Conservation (phyloP, 1,284 basidiomycete genomes). For the Exsudoporus floridanus region DNA sequence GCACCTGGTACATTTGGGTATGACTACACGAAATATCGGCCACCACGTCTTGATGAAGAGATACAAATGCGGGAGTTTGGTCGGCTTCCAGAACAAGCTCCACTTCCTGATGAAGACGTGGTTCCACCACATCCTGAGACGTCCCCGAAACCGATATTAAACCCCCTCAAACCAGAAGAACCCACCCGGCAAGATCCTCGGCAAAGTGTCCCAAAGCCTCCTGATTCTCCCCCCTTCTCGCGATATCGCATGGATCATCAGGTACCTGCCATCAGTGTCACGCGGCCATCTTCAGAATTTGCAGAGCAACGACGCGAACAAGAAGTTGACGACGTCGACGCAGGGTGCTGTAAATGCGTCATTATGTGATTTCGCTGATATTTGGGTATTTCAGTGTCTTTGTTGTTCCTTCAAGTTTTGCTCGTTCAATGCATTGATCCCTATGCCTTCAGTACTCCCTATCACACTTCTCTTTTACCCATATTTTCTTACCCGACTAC, state of each 20-base stretch:
- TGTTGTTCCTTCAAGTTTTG: constrained; percentile 23
- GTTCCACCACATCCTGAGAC: constrained; percentile 17
- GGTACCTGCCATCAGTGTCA: constrained; percentile 31
- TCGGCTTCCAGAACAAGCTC: constrained; percentile 26
- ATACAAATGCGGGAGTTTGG: constrained; percentile 70
- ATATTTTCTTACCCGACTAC: constrained; percentile 1
- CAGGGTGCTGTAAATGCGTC: constrained; percentile 61
- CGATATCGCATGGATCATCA: constrained; percentile 37
- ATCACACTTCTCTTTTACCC: constrained; percentile 8
- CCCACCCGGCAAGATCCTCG: constrained; percentile 30
- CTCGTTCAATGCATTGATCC: constrained; percentile 27
- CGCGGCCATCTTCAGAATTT: constrained; percentile 25
- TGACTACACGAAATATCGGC: constrained; percentile 64
- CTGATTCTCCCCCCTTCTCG: constrained; percentile 60
- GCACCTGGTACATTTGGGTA: constrained; percentile 82
- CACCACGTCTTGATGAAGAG: constrained; percentile 42
- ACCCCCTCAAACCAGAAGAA: constrained; percentile 21
- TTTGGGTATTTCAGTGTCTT: constrained; percentile 18
- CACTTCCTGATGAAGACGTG: constrained; percentile 16
- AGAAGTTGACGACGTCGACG: constrained; percentile 44
- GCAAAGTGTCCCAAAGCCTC: constrained; percentile 30
- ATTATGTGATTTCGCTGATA: constrained; percentile 51
- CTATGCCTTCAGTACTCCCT: constrained; percentile 15
- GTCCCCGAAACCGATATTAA: constrained; percentile 1
- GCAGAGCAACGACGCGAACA: constrained; percentile 21